Percentiles rank a stretch among this genome's conserved stretches.
These are phyloP conservation scores for Holtermannia corniformis DNA, from an alignment of 768 basidiomycete species.

Conservation along the genomic window DNA sequence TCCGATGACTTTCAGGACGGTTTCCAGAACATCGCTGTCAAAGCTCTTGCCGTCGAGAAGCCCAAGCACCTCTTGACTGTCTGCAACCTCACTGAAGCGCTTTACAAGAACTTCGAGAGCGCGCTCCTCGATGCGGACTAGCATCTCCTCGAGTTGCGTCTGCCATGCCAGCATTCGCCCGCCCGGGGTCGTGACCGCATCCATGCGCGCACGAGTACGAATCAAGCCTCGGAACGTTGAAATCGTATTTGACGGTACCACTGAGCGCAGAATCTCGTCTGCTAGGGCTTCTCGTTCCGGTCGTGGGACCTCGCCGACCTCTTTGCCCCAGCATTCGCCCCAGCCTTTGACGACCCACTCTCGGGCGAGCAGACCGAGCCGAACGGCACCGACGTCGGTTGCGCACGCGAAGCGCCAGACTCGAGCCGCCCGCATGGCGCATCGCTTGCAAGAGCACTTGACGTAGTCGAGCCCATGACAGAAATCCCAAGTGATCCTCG, in stretches of 20 bases:
- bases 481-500: constrained; percentile 76
- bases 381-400: constrained; percentile 65
- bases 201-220: constrained; percentile 38
- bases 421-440: constrained; percentile 66
- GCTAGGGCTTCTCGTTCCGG: constrained; percentile 60
- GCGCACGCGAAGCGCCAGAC: constrained; percentile 70
- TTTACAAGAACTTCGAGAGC: constrained; percentile 56
- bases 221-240: constrained; percentile 60
- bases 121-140: constrained; percentile 53
- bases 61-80: constrained; percentile 59
- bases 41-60: constrained; percentile 65
- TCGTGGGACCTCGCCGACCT: constrained; percentile 62
- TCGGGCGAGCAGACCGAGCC: constrained; percentile 62
- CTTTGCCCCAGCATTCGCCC: constrained; percentile 75
- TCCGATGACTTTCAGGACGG: constrained; percentile 58
- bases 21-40: constrained; percentile 62
- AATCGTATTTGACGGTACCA: constrained; percentile 60
- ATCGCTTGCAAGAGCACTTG: constrained; percentile 74
- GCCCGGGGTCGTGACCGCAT: constrained; percentile 16
- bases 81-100: constrained; percentile 58
- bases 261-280: constrained; percentile 62
- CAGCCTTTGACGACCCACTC: constrained; percentile 72
- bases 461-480: constrained; percentile 82
- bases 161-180: constrained; percentile 47
- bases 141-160: constrained; percentile 58